A percentile compares a stretch with the other conserved stretches of the same genome.
phyloP scores from a whole-genome alignment of 768 basidiomycete genomes.

The Trametes villosa region DNA sequence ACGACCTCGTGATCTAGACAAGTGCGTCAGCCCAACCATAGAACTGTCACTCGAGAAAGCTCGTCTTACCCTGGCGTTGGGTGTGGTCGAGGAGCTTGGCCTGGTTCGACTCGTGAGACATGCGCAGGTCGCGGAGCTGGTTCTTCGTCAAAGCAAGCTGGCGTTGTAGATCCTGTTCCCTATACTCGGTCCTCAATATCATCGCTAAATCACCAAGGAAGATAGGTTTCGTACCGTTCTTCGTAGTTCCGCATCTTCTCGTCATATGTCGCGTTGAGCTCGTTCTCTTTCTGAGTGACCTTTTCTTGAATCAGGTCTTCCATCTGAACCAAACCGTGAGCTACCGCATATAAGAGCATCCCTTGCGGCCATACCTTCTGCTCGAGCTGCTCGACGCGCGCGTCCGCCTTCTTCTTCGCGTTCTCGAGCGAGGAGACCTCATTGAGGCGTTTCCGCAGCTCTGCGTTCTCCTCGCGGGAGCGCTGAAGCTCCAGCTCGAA shows the following conservation, averaged over 20 bases:
- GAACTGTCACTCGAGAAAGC: too few species aligned
- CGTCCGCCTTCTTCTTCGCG: conserved; percentile 77
- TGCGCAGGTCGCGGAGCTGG: conserved; percentile 88
- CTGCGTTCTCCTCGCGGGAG: conserved; percentile 80
- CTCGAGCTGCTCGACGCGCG: conserved; percentile 77
- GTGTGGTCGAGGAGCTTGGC: conserved; percentile 91
- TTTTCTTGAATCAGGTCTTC: conserved; percentile 90
- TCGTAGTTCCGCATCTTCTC: conserved; percentile 96
- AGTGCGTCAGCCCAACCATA: not conserved
- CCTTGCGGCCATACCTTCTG: conserved; percentile 59
- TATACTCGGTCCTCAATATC: conserved; percentile 33
- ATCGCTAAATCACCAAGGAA: not conserved
- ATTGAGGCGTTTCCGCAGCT: conserved; percentile 69
- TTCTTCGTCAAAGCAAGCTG: conserved; percentile 87
- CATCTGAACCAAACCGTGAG: conserved; percentile 63
- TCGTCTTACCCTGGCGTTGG: conserved; percentile 87
- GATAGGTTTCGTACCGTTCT: conserved; percentile 72
- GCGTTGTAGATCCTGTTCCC: conserved; percentile 92
- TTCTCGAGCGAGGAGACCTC: conserved; percentile 68
- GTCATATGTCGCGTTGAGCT: conserved; percentile 95
- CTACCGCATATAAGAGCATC: not conserved
- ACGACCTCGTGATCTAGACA: conserved; percentile 87
- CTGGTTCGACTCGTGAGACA: conserved; percentile 90
- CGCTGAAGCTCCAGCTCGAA: conserved; percentile 75
- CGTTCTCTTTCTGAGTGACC: conserved; percentile 92